Base-by-base conservation (phyloP, 352 stramenopile species). In the Globisporangium takayamanum region DNA sequence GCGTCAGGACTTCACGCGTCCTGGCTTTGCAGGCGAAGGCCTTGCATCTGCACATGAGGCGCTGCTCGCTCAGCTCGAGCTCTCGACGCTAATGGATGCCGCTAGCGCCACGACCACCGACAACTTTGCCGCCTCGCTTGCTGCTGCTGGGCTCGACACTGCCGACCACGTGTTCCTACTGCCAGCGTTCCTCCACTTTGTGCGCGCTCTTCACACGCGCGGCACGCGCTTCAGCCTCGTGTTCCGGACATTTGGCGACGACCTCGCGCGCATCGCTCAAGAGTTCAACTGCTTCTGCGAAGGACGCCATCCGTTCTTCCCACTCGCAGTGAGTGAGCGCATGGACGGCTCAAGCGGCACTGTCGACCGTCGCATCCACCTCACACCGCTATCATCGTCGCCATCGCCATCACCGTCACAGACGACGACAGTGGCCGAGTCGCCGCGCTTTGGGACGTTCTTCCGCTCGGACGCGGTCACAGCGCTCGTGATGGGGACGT, bases 221-320 rank as follows among this genome's bases (percentile, higher is more conserved):
- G 58, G 72, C 44, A 62, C 69, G 4, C 62, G 41, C n/a, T 92
- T 88, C 62, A 89, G 87, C 60, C 65, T 92, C 50, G 78, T 92
- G 37, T 92, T 92, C 55, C 80, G 83, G 7, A 92, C 83, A 2
- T 92, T 68, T 46, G 83, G 83, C 3, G 70, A 92, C 55, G 83
- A 92, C 42, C 57, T 92, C 14, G 66, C 72, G 58, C 73, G 72
- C 20, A 79, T 92, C 37, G 80, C 80, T 2, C 63, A 84, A 46
- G 83, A 92, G 57, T 90, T 92, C 61, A 92, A 92, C 47, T 67
- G 67, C 42, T 92, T 92, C 52, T 92, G 83, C 54, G 71, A 86
- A 54, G 75, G 78, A 14, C 51, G 64, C 0, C 83, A 92, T 48
- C 83, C 83, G 37, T 83, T 69, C 37, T 87, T 88, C 54, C 64